phyloP scores from a whole-genome alignment of 164 flowering plant species.

The Buxus sempervirens region DNA sequence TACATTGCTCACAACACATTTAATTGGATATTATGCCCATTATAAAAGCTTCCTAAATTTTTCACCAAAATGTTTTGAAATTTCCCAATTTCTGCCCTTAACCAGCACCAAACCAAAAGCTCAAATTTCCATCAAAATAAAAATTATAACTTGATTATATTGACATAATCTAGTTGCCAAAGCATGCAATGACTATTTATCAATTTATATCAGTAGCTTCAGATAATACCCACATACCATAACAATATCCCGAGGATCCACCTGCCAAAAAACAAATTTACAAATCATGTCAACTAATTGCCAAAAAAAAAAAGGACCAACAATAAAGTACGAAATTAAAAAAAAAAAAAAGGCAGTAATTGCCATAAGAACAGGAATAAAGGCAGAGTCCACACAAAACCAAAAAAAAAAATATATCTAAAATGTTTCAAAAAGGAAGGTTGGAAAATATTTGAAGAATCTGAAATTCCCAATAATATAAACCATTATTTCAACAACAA shows the following conservation, averaged over 20 bases:
- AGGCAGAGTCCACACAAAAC: no score
- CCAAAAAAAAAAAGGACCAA: constrained; percentile 6
- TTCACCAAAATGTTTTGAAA: no score
- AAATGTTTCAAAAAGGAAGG: neutral
- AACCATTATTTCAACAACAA: neutral
- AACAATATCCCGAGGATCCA: constrained; percentile 96
- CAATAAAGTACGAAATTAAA: no score
- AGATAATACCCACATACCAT: constrained; percentile 55
- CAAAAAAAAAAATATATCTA: no score
- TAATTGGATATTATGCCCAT: no score
- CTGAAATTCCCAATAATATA: neutral
- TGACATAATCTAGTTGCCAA: neutral
- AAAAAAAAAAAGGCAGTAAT: neutral
- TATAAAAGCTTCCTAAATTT: no score
- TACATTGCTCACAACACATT: no score
- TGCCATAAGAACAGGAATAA: no score
- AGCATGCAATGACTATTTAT: neutral
- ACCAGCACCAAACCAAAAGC: no score
- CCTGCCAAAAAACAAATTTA: constrained; percentile 49
- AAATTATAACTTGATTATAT: no score
- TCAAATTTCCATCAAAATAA: no score
- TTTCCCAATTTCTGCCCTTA: no score
- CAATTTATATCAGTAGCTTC: neutral
- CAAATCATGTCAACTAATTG: constrained; percentile 12
- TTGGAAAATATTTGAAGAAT: neutral